Base-by-base conservation (phyloP, 805 yeast species). In the Clavispora phyllophila region DNA sequence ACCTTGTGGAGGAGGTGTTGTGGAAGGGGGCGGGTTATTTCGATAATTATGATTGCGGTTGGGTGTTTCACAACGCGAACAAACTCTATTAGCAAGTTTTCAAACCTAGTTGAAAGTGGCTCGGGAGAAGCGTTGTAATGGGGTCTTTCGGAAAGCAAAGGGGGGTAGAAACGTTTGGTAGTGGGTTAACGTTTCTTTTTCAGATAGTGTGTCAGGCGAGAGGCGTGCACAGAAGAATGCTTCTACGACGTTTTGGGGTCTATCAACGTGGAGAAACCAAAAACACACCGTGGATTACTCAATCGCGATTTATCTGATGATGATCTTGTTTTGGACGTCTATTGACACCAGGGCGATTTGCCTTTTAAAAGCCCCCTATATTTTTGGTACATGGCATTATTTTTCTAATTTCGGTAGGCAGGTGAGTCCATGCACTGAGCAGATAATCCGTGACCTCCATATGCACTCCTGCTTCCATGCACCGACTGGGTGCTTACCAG, bases 401-500 rank as follows among this genome's bases (percentile, higher is more conserved):
- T 3, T 17, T 4, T 5, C 20, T 8, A 4, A 9, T 29, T 29
- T 13, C 20, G 13, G 19, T 17, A 15, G 33, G 33, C 33, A 29
- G 33, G 20, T 27, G 20, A 9, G 19, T 17, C n/a, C 13, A 29
- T 29, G 33, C 33, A 29, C 33, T 9, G 10, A 29, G 13, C 10
- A 29, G 33, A 29, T 29, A 15, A 29, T n/a, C 33, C 33, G 33
- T 29, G 33, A 29, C 33, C 33, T 29, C 20, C 33, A 29, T 29
- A 13, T 29, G 33, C 33, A 29, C 33, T 8, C 33, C 33, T 14
- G 18, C 5, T 24, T 23, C 27, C 20, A 12, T 24, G 8, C 39
- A 36, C 29, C 10, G 13, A 36, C 20, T n/a, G 17, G 22, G 19
- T 13, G 6, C 6, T 24, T n/a, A 36, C 25, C 22, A 24, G 26